Evolutionary conservation across 805 yeast genomes (phyloP), one percentile per base, ranked within the genome.

Genomic region (Wickerhamiella parazyma): DNA sequence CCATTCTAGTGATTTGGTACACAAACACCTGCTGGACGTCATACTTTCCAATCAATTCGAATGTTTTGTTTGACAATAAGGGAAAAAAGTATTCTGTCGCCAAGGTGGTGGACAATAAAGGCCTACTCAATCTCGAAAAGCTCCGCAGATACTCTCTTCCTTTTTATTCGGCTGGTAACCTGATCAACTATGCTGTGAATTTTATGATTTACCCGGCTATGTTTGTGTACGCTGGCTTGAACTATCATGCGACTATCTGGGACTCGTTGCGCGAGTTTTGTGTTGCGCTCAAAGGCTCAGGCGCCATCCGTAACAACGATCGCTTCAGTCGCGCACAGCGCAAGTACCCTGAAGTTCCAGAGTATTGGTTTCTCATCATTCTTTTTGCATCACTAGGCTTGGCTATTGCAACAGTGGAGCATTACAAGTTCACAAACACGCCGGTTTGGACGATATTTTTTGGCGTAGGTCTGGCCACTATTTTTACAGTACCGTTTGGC

Each of bases 321-420:
- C 73, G 78, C 1, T 78, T 73, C 51, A 68, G 75, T 45, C 63
- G 62, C 38, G 73, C 75, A 70, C 75, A 76, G 78, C 48, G 69
- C 10, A 57, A 58, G 24, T 75, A 80, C 58, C 69, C 69, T 31
- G 85, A 79, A 49, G 83, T 77, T 17, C 91, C 93, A 1, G 80
- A 76, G 50, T 75, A 78, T 77, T 78, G 85, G 83, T 79, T 71
- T 33, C 45, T 73, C n/a, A 49, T 63, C 51, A 48, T 64, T 12
- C 55, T 76, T 22, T 44, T 69, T 22, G 49, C 61, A 1, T 66
- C 76, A 22, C 57, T 74, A 1, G 53, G 59, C 4, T 64, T 70
- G 48, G 75, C 73, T 1, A 56, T 72, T n/a, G 49, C 66, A 0
- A 63, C 70, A 47, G 73, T 73, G 7, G 52, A 65, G 39, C 57